Base-by-base conservation (phyloP, 176 grass and related monocot species). In the Triticum urartu region DNA sequence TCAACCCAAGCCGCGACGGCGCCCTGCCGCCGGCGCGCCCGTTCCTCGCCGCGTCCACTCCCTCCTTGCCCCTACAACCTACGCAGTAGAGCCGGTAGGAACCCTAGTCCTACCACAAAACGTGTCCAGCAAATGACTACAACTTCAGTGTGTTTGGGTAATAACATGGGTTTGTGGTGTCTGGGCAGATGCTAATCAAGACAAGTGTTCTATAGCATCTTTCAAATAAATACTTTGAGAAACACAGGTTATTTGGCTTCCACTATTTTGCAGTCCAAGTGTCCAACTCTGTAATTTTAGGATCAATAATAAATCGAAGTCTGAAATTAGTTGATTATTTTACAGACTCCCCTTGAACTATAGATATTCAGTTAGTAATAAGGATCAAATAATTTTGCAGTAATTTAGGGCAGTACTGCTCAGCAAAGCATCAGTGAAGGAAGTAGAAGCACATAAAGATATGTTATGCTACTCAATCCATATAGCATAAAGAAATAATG, bases 381-480 rank as follows among this genome's bases (percentile, higher is more conserved):
- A 10, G 22, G 21, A 38, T 72, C 33, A 73, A 83, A 72, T 6
- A 36, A 8, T 56, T 13, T 54, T 60, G 7, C 22, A 24, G 32
- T 42, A 71, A 42, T 40, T 72, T 26, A 42, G 26, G 33, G 68
- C 7, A 42, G 22, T 39, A 38, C n/a, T 3, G 15, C 56, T 79
- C 61, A 30, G 6, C 42, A 74, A 64, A 66, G 21, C 15, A 72
- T 64, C 6, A 64, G 28, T 63, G 25, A 70, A 32, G 10, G 81
- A 75, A 68, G 15, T 65, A 85, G 36, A 81, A 33, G 10, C 11
- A 50, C 17, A 32, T 18, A 68, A 86, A 81, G 22, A 65, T 76
- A 77, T 34, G 15, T 87, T 33, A 25, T 70, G 7, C n/a, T 39
- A 74, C 21, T 15, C 40, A 32, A 79, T 80, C 72, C n/a, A 77